These are phyloP conservation scores for Ophiostoma sp. DNA, from an alignment of 2,329 filamentous ascomycete species.

Conservation along the genomic window DNA sequence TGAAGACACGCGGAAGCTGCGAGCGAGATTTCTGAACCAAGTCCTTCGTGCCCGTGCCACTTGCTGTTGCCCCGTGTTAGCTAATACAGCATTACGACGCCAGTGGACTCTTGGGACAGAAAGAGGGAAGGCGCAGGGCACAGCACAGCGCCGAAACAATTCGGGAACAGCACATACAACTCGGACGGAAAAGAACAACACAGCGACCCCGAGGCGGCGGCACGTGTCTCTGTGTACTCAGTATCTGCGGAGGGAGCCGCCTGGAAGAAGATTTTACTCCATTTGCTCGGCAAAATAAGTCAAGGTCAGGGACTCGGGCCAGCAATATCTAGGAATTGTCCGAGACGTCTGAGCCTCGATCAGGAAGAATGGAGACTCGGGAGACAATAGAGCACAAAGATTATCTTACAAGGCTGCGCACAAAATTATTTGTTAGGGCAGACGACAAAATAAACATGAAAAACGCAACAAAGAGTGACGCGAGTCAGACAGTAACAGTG, in stretches of 20 bases:
- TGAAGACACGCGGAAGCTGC: not conserved
- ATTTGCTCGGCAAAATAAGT: not conserved
- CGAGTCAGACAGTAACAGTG: not conserved
- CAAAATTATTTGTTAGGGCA: not conserved
- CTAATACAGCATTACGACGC: not conserved
- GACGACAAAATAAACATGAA: not conserved
- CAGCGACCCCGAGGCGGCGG: not conserved
- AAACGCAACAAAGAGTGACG: not conserved
- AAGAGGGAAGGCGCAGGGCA: slow-evolving; percentile 5
- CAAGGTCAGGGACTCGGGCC: not conserved
- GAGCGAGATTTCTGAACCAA: not conserved
- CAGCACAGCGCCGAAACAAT: not conserved
- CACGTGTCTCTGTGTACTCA: not conserved
- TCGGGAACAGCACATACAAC: not conserved
- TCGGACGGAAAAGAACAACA: not conserved
- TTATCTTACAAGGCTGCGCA: not conserved
- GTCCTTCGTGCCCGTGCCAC: slow-evolving; percentile 3
- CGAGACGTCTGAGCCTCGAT: slow-evolving; percentile 8
- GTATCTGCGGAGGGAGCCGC: not conserved
- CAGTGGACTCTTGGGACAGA: not conserved
- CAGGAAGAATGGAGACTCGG: not conserved
- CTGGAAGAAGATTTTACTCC: not conserved
- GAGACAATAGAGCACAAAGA: not conserved
- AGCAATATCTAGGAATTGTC: not conserved
- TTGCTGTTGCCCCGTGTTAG: not conserved